Conservation (phyloP, 345 rosid genomes). For the Euphorbia lathyris region DNA sequence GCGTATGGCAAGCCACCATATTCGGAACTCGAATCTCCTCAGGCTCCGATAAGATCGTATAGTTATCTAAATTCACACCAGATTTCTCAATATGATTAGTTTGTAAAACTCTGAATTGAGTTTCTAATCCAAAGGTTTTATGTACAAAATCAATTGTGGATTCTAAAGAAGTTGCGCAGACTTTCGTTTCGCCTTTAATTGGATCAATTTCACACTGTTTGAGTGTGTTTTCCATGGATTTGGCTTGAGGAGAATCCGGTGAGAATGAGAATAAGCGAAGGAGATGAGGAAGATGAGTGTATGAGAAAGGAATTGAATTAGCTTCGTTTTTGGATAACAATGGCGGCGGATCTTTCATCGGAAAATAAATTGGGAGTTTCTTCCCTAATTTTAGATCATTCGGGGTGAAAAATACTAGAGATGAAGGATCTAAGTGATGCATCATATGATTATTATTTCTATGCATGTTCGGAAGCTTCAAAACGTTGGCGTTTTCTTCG, state of each 20-base stretch:
- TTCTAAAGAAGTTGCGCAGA: slow-evolving; percentile 46
- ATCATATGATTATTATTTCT: not conserved
- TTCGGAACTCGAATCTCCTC: slow-evolving; percentile 27
- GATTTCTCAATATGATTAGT: slow-evolving; percentile 28
- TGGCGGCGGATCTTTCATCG: slow-evolving; percentile 28
- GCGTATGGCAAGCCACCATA: slow-evolving; percentile 39
- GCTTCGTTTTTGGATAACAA: slow-evolving; percentile 37
- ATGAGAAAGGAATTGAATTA: slow-evolving; percentile 22
- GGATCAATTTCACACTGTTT: slow-evolving; percentile 30
- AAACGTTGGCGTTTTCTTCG: not conserved
- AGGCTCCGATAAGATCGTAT: slow-evolving; percentile 25
- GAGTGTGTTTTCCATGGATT: slow-evolving; percentile 36
- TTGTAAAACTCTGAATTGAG: slow-evolving; percentile 14
- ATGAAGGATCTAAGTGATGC: slow-evolving; percentile 1
- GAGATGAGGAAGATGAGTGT: slow-evolving; percentile 15
- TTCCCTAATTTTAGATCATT: slow-evolving; percentile 33
- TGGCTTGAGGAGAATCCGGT: slow-evolving; percentile 30
- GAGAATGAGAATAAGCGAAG: slow-evolving; percentile 35
- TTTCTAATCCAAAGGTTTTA: slow-evolving; percentile 18
- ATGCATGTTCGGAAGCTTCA: not conserved
- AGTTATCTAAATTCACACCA: slow-evolving; percentile 26
- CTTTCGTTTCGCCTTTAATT: slow-evolving; percentile 38
- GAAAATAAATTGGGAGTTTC: slow-evolving; percentile 31
- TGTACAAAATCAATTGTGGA: slow-evolving; percentile 43
- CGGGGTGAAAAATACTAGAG: slow-evolving; percentile 41